Evolutionary conservation across 805 yeast genomes (phyloP).

Genomic region (Deakozyma indianensis): DNA sequence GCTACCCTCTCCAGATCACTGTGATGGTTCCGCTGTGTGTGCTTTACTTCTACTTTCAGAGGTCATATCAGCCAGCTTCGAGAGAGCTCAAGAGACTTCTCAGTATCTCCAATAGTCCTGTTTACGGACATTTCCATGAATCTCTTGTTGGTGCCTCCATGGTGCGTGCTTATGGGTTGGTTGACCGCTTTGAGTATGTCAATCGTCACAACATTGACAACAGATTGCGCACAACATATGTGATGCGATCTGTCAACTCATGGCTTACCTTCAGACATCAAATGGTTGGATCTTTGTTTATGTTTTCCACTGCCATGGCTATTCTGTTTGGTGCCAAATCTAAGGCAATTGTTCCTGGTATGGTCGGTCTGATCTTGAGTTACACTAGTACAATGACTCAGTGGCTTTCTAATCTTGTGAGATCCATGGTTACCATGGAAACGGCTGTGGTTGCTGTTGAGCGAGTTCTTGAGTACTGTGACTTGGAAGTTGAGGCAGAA

Average conservation of each 20-base stretch:
- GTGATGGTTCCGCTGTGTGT: conserved; percentile 53
- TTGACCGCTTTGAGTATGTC: conserved; percentile 41
- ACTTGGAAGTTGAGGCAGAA: conserved; percentile 73
- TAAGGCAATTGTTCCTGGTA: conserved; percentile 65
- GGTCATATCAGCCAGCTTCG: conserved; percentile 51
- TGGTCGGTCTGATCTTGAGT: conserved; percentile 78
- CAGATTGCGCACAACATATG: conserved; percentile 86
- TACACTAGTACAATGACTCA: conserved; percentile 77
- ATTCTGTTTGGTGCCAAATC: conserved; percentile 41
- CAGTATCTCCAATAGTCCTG: conserved; percentile 58
- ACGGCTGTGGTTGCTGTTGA: conserved; percentile 84
- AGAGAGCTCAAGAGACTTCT: conserved; percentile 68
- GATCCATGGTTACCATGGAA: conserved; percentile 87
- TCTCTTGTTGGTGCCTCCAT: conserved; percentile 66
- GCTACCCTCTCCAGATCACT: neutral
- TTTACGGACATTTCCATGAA: conserved; percentile 76
- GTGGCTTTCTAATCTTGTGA: conserved; percentile 73
- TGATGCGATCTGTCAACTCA: conserved; percentile 76
- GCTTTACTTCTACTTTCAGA: conserved; percentile 57
- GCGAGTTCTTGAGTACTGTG: conserved; percentile 37
- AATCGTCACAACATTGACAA: conserved; percentile 51
- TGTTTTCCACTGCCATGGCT: conserved; percentile 62
- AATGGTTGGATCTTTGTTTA: conserved; percentile 68
- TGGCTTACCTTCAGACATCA: conserved; percentile 89
- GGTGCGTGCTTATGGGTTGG: conserved; percentile 62